phyloP scores from a whole-genome alignment of 805 yeast genomes.

The Metschnikowia peoriensis region DNA sequence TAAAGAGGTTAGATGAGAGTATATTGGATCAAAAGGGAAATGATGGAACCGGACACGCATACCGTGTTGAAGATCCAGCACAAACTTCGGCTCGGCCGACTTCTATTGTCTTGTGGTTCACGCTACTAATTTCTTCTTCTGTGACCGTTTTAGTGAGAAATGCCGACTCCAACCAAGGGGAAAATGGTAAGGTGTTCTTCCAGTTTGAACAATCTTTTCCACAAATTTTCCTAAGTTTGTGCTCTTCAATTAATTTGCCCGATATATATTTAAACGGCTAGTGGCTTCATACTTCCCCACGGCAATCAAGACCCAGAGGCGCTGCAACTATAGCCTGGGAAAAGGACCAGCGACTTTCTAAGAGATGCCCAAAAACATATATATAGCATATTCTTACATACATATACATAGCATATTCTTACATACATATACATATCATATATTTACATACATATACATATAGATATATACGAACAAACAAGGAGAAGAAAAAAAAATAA shows the following conservation, averaged over 20 bases:
- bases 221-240: neutral
- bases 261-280: neutral
- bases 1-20: no score
- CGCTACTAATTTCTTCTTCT: no score
- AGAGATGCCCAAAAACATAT: no score
- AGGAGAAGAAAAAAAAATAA: no score
- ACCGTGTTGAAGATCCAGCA: neutral
- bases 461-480: no score
- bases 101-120: neutral
- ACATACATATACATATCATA: no score
- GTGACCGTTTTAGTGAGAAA: neutral
- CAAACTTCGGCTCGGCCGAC: neutral
- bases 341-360: no score
- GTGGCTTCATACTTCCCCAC: neutral
- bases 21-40: no score
- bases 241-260: neutral
- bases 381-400: no score
- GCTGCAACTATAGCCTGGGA: neutral
- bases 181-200: neutral
- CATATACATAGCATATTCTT: no score
- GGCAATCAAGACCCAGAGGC: neutral
- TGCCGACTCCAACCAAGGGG: neutral
- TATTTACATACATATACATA: no score
- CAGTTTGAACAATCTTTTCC: neutral
- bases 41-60: neutral